A percentile compares a stretch with the other conserved stretches of the same genome.
Conservation (phyloP, 2,329 filamentous ascomycete species). For the Ophiostoma populinum region DNA sequence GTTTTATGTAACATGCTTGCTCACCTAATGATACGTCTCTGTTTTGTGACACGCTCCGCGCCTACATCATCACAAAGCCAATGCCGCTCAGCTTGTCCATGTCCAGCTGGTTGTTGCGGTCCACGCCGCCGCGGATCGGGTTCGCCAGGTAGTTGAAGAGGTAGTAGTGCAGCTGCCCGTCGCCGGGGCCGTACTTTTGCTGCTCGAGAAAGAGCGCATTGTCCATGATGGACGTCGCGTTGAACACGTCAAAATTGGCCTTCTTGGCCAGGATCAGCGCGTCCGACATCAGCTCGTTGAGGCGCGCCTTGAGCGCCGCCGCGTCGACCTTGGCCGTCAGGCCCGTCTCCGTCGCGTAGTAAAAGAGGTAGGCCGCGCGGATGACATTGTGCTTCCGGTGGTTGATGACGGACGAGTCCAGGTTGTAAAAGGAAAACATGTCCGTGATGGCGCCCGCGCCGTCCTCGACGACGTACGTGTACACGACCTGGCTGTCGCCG, state of each 20-base stretch:
- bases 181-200: constrained; percentile 86
- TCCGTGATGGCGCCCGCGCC: constrained; percentile 62
- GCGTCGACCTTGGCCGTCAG: constrained; percentile 40
- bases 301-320: constrained; percentile 51
- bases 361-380: constrained; percentile 88
- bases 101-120: constrained; percentile 62
- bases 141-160: constrained; percentile 91
- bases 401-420: constrained; percentile 83
- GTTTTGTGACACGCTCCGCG: not conserved
- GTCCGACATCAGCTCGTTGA: constrained; percentile 69
- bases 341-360: constrained; percentile 76
- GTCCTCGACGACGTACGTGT: constrained; percentile 78
- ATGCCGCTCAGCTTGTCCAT: constrained; percentile 67
- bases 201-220: constrained; percentile 86
- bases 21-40: not conserved
- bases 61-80: constrained; percentile 57
- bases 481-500: constrained; percentile 65
- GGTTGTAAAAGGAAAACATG: constrained; percentile 91
- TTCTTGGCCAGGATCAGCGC: constrained; percentile 76
- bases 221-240: constrained; percentile 82
- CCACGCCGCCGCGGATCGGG: constrained; percentile 70
- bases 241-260: constrained; percentile 84
- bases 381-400: constrained; percentile 62
- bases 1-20: not conserved
- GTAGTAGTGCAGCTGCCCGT: constrained; percentile 93